Percentiles rank a stretch among this genome's conserved stretches.
Evolutionary conservation across 768 basidiomycete species (phyloP).

Genomic region (Termitomyces sp.): DNA sequence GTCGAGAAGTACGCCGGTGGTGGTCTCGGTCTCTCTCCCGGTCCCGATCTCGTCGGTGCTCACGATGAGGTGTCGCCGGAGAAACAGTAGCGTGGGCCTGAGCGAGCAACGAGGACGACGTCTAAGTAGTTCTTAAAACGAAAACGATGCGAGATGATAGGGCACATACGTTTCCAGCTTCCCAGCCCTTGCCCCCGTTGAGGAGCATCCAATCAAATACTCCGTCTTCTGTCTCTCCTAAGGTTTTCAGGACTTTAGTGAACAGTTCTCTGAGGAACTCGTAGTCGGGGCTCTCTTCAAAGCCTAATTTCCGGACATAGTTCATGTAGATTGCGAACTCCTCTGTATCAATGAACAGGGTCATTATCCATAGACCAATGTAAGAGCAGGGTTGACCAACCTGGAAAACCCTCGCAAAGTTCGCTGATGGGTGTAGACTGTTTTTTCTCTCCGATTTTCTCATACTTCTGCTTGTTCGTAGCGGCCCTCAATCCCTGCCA

Average conservation of each 20-base stretch:
- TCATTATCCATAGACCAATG: conserved; percentile 1
- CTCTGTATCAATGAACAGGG: conserved; percentile 64
- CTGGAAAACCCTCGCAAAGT: conserved; percentile 95
- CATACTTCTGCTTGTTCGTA: conserved; percentile 99
- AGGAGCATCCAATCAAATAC: conserved; percentile 96
- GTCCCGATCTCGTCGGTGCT: conserved; percentile 56
- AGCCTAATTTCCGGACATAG: conserved; percentile 97
- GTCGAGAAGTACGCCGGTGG: conserved; percentile 50
- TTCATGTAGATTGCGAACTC: conserved; percentile 99
- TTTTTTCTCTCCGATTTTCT: conserved; percentile 99
- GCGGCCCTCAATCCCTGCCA: conserved; percentile 98
- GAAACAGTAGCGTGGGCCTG: conserved; percentile 53
- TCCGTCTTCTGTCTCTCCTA: conserved; percentile 87
- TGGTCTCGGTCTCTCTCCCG: conserved; percentile 54
- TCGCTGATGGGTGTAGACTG: conserved; percentile 90
- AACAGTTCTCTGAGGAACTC: conserved; percentile 97
- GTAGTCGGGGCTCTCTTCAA: conserved; percentile 97
- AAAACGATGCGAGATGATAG: conserved; percentile 2
- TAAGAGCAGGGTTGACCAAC: conserved; percentile 31
- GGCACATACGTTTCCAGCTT: conserved; percentile 72
- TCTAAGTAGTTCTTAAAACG: conserved; percentile 24
- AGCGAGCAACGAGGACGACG: conserved; percentile 38
- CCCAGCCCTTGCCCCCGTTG: conserved; percentile 95
- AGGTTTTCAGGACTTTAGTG: conserved; percentile 82
- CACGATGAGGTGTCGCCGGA: conserved; percentile 51